Base-by-base conservation (phyloP, 2,329 filamentous ascomycete species). In the Cytospora piceae region DNA sequence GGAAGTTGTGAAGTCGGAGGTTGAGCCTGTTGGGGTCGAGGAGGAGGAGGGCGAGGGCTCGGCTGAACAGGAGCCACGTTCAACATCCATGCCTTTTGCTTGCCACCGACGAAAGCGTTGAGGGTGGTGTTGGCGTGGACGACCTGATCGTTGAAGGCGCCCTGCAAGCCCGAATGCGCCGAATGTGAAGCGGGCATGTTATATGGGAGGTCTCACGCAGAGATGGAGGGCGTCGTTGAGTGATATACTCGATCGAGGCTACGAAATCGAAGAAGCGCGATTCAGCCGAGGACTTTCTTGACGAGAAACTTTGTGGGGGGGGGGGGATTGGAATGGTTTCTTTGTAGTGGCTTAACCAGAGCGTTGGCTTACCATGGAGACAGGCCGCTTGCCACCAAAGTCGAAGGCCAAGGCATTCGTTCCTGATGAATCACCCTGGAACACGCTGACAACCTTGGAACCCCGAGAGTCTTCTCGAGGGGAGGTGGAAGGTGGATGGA, bases 101-200 rank as follows among this genome's bases (percentile, higher is more conserved):
- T 68, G 27, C 68, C 58, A 4, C 70, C 71, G 42, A 77, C 69
- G 61, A 77, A 76, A 27, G 69, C 63, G 60, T 72, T 73, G 29
- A 72, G 72, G 1, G 75, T 76, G 46, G 70, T 72, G 68, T 76
- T 77, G 14, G 73, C 67, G 1, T 68, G 68, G 2, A 73, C 72
- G 67, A 74, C 72, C 32, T 73, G 60, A 8, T 42, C 31, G 20
- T 58, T 61, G 24, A 51, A 59, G 32, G 56, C 52, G 64, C 63
- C 56, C 20, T 60, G 20, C 39, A 52, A 55, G 52, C 56, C 63
- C 56, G n/a, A 58, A 34, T 54, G 39, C 53, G 60, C 53, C 54
- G 27, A 32, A 56, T 49, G 49, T 58, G 59, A 52, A 31, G 39
- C 56, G 46, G 68, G 68, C 69, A 68, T 70, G 55, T 58, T 69